Base-by-base conservation (phyloP, 2,329 filamentous ascomycete genomes). In the Dactylellina leptospora region DNA sequence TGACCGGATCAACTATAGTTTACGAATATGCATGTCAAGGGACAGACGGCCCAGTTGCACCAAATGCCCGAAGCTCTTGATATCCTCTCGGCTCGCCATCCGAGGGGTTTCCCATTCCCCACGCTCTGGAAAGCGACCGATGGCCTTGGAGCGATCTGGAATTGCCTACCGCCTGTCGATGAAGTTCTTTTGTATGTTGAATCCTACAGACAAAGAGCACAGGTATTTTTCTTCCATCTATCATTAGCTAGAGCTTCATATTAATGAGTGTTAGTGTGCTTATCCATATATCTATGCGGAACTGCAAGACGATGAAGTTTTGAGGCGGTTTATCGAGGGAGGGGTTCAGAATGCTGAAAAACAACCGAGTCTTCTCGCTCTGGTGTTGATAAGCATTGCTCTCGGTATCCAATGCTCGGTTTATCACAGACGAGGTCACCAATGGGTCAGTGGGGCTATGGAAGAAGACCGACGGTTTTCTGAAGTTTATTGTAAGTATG, bases 251-350 rank as follows among this genome's bases (percentile, higher is more conserved):
- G n/a, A n/a, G n/a, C n/a, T n/a, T n/a, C n/a, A n/a, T n/a, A n/a
- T n/a, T n/a, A n/a, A n/a, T n/a, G n/a, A n/a, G n/a, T 11, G 18
- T 25, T 48, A 71, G 66, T 71, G 66, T 27, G 66, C 66, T 28
- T 71, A 71, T 59, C 66, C 66, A 5, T 71, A 71, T 36, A 71
- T 71, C 9, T 71, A 71, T 47, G 66, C 66, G 2, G 66, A 71
- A 25, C 22, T 71, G 20, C 66, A 71, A 63, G 66, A 71, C 33
- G 58, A 71, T 36, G 44, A 62, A 13, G 51, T 63, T 20, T 36
- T 71, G 16, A 51, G 66, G 20, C 42, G 58, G 4, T 71, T 71
- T 36, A 27, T 71, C n/a, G 58, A 71, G 36, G 66, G 66, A 22
- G 66, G 66, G 8, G 50, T 63, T 11, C 50, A 71, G 28, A 54